phyloP scores from a whole-genome alignment of 139 green algal species.

The Pseudopediastrum boryanum region DNA sequence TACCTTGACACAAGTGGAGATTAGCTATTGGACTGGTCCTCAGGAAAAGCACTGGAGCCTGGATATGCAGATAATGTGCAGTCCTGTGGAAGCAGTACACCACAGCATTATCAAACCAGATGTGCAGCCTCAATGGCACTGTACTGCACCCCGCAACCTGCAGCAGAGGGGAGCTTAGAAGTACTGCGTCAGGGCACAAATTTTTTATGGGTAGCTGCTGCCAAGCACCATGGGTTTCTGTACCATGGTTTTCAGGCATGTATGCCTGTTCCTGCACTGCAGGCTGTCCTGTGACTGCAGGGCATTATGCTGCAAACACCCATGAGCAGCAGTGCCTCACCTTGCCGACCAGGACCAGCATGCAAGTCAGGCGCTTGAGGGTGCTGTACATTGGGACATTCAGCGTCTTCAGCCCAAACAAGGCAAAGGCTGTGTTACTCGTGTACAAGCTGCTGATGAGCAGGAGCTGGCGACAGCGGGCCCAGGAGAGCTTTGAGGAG shows the following conservation, averaged over 20 bases:
- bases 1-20: background rate
- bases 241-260: background rate
- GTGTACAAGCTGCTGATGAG: slow-evolving; percentile 49
- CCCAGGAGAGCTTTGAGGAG: background rate
- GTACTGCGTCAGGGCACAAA: background rate
- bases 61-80: no score
- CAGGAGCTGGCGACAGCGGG: slow-evolving; percentile 33
- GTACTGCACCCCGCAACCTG: background rate
- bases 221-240: background rate
- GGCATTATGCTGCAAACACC: background rate
- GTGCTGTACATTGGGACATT: slow-evolving; percentile 66
- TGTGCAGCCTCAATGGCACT: no score
- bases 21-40: no score
- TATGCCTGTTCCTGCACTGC: background rate
- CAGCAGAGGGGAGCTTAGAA: background rate
- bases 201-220: background rate
- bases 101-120: no score
- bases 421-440: slow-evolving; percentile 52
- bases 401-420: slow-evolving; percentile 56
- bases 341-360: slow-evolving; percentile 64
- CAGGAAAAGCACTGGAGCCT: no score
- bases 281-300: background rate
- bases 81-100: no score
- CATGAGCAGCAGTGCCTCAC: background rate
- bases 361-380: slow-evolving; percentile 70